Conservation (phyloP, 345 rosid species). For the Nephelium lappaceum region DNA sequence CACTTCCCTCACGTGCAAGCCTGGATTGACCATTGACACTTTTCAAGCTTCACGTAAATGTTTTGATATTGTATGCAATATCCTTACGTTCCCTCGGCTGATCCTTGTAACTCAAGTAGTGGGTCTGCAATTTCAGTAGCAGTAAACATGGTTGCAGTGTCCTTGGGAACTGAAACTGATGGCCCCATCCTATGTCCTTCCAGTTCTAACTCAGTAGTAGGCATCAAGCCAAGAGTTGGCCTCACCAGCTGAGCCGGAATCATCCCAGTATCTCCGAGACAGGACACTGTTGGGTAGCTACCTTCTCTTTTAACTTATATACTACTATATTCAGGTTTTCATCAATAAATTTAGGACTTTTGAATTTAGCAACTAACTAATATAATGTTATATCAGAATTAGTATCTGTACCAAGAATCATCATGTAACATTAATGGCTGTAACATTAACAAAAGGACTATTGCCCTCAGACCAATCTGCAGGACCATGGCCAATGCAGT, state of each 20-base stretch:
- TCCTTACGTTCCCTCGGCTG: constrained; percentile 58
- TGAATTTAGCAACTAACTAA: too few species aligned
- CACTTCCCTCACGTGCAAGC: too few species aligned
- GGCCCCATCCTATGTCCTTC: constrained; percentile 74
- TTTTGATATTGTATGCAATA: constrained; percentile 42
- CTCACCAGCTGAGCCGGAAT: constrained; percentile 76
- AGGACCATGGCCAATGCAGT: constrained; percentile 51
- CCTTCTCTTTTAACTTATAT: too few species aligned
- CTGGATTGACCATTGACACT: too few species aligned
- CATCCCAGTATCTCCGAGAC: constrained; percentile 58
- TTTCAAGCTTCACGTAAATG: too few species aligned
- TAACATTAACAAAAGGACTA: too few species aligned
- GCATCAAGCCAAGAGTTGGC: constrained; percentile 72
- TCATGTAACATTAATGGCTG: too few species aligned
- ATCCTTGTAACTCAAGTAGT: constrained; percentile 70
- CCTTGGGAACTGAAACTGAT: constrained; percentile 74
- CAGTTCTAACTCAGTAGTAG: constrained; percentile 55
- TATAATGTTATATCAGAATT: too few species aligned
- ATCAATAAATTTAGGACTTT: too few species aligned
- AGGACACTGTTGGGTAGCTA: constrained; percentile 62
- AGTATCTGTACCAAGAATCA: too few species aligned
- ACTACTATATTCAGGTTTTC: not conserved
- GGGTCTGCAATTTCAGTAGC: constrained; percentile 82
- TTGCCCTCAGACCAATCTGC: constrained; percentile 48
- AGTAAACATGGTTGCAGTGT: constrained; percentile 59